Conservation (phyloP, 1,284 basidiomycete genomes). For the Afroboletus lepidellus region DNA sequence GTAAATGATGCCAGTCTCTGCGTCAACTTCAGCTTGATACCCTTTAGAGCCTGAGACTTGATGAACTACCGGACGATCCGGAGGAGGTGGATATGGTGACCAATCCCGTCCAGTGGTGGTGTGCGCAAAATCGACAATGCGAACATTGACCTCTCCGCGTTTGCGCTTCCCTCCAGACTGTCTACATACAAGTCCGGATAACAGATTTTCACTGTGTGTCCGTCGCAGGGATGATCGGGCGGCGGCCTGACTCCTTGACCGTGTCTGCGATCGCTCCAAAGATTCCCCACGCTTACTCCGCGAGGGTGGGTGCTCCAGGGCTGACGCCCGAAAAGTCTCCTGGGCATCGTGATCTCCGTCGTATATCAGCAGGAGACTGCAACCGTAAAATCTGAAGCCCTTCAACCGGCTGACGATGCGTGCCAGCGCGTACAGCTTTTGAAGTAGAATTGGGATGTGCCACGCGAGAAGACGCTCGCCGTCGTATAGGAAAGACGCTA, state of each 20-base stretch:
- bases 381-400: constrained; percentile 97
- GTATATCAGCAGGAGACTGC: constrained; percentile 95
- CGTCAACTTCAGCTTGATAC: constrained; percentile 78
- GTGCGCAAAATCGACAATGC: constrained; percentile 98
- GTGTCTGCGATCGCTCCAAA: constrained; percentile 52
- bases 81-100: constrained; percentile 57
- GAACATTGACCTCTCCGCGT: constrained; percentile 91
- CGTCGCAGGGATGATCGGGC: constrained; percentile 55
- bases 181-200: constrained; percentile 61
- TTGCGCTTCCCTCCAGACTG: constrained; percentile 60
- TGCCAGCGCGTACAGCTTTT: constrained; percentile 93
- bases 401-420: constrained; percentile 84
- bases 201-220: constrained; percentile 73
- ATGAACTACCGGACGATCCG: constrained; percentile 37
- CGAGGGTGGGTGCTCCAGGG: constrained; percentile 65
- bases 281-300: constrained; percentile 78
- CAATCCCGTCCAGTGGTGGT: constrained; percentile 96
- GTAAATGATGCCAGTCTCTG: constrained; percentile 74
- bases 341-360: constrained; percentile 92
- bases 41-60: constrained; percentile 68
- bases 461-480: constrained; percentile 83
- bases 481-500: constrained; percentile 84
- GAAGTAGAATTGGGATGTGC: constrained; percentile 89
- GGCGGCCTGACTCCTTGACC: constrained; percentile 38
- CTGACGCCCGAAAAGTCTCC: constrained; percentile 61